Evolutionary conservation across 768 basidiomycete species (phyloP).

Genomic region (Lepiota venenata): DNA sequence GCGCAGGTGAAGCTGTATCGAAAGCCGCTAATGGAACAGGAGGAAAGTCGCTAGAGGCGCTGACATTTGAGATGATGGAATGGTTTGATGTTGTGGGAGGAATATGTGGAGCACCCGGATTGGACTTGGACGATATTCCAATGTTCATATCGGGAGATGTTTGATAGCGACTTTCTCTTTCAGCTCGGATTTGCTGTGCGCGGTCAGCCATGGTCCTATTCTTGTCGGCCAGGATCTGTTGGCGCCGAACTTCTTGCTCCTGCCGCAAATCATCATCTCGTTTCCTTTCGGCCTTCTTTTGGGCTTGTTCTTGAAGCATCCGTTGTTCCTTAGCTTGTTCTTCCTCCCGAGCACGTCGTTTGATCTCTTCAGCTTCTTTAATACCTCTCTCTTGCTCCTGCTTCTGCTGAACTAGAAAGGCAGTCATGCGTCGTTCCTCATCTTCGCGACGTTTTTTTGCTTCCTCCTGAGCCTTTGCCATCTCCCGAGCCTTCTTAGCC

Average conservation of each 20-base stretch:
- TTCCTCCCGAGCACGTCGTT: neutral
- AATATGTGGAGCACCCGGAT: neutral
- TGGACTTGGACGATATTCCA: slow-evolving; percentile 3
- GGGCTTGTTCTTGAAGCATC: slow-evolving; percentile 3
- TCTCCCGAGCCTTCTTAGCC: neutral
- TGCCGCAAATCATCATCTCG: neutral
- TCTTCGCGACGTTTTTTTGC: neutral
- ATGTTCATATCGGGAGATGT: neutral
- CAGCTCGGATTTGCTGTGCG: slow-evolving; percentile 2
- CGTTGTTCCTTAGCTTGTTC: neutral
- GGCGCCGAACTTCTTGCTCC: slow-evolving; percentile 4
- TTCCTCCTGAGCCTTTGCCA: neutral
- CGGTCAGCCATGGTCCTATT: slow-evolving; percentile 2
- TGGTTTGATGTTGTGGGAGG: neutral
- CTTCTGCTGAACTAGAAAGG: neutral
- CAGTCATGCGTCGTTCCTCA: neutral
- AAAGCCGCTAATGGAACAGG: neutral
- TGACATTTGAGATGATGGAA: neutral
- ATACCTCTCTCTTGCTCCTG: neutral
- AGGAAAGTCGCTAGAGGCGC: neutral
- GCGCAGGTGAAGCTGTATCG: neutral
- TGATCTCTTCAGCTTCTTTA: neutral
- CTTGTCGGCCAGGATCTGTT: slow-evolving; percentile 4
- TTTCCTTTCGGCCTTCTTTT: neutral
- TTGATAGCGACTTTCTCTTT: neutral